Conservation (phyloP, 257 asterid species). For the Scutellaria minor region DNA sequence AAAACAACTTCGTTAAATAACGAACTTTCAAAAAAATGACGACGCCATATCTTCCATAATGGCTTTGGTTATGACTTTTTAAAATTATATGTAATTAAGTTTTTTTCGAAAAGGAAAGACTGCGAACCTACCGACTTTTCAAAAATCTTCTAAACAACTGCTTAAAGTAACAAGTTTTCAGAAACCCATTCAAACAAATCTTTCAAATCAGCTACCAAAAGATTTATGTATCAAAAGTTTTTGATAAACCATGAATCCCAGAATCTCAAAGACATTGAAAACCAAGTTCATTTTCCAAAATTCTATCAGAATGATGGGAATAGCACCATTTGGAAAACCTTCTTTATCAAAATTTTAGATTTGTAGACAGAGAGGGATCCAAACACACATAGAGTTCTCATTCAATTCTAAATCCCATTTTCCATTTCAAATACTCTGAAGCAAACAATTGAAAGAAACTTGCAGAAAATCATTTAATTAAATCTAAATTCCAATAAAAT, state of each 20-base stretch:
- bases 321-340: constrained; percentile 12
- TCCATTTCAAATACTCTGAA: constrained; percentile 24
- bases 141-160: constrained; percentile 26
- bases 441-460: constrained; percentile 18
- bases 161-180: background rate
- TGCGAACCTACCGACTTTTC: constrained; percentile 12
- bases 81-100: background rate
- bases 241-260: constrained; percentile 12
- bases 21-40: no score
- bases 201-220: constrained; percentile 10
- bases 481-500: constrained; percentile 21
- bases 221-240: background rate
- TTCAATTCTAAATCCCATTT: constrained; percentile 30
- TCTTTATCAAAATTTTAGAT: constrained; percentile 29
- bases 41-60: background rate
- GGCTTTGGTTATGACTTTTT: constrained; percentile 6
- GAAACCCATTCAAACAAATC: constrained; percentile 3
- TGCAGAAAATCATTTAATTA: background rate
- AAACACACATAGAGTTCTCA: constrained; percentile 20
- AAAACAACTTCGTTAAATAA: background rate
- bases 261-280: constrained; percentile 21
- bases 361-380: constrained; percentile 10
- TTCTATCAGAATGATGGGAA: background rate
- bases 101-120: background rate
- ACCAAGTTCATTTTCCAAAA: constrained; percentile 6